Percentiles rank a stretch among this genome's conserved stretches.
phyloP scores from a whole-genome alignment of 495 filamentous ascomycete species.

The Chaetomium cochliodes region DNA sequence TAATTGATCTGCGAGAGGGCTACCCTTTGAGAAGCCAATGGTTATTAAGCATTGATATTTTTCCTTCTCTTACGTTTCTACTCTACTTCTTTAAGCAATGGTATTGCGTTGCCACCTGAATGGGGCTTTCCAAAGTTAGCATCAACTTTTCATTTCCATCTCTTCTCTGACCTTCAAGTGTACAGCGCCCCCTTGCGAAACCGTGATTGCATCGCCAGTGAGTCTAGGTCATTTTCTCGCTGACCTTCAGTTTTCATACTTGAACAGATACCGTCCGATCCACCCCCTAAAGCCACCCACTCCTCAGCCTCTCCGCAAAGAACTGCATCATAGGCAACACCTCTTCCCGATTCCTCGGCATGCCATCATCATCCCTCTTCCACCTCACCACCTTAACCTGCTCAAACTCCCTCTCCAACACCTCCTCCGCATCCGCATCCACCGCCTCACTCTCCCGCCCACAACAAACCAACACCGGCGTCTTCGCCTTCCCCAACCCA shows the following conservation, averaged over 20 bases:
- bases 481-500: constrained; percentile 55
- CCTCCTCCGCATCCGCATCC: constrained; percentile 59
- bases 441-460: constrained; percentile 63
- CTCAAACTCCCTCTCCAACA: constrained; percentile 66
- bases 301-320: constrained; percentile 68
- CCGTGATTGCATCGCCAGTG: not conserved
- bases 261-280: not conserved
- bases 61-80: not conserved
- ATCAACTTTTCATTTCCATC: not conserved
- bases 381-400: constrained; percentile 74
- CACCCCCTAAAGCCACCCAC: constrained; percentile 17
- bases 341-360: constrained; percentile 82
- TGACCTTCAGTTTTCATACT: not conserved
- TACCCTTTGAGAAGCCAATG: not conserved
- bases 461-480: constrained; percentile 72
- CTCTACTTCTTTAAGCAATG: not conserved
- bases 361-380: constrained; percentile 69
- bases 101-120: not conserved
- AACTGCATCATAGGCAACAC: constrained; percentile 93
- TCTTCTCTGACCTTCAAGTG: not conserved
- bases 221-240: not conserved
- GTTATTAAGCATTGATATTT: constrained; percentile 3
- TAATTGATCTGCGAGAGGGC: not conserved
- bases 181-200: not conserved
- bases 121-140: not conserved